Base-by-base conservation (phyloP, 371 early-diverging fungal genomes). In the Lichtheimia ornata region DNA sequence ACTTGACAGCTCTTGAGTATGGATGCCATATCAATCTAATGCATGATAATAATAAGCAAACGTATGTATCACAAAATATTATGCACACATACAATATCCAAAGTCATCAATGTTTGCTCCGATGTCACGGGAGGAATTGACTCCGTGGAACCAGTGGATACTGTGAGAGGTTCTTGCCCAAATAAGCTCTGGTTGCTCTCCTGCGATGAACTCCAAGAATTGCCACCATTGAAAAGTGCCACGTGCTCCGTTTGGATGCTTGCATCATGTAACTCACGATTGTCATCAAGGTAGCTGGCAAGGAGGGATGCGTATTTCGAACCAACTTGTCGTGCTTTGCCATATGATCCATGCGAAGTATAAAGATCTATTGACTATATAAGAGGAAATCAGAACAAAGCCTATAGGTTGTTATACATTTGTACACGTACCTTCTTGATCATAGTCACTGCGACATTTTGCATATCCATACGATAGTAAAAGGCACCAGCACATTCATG, bases 1-100 rank as follows among this genome's bases (percentile, higher is more conserved):
- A 78, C 78, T 64, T 75, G 78, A 0, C 73, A 73, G 22, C 78
- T 78, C 66, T 78, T 78, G 25, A 78, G 62, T 14, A 78, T 78
- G 2, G 78, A 78, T 6, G 75, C 78, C 65, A 78, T 67, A 53
- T 78, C 78, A n/a, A 56, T 18, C 57, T 56, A n/a, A 15, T 30
- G 18, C 2, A n/a, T 24, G 14, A 3, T 35, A 13, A 43, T 22
- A 13, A 56, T 22, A 3, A 43, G 2, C 6, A 44, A 27, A 35
- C 20, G n/a, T 25, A 20, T 12, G 13, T 4, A 20, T 15, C 18
- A 47, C 17, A 13, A 47, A 5, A 47, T 17, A 47, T 18, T 11
- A 13, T 47, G 47, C 47, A 22, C 12, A 66, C 70, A 59, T 67
- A 70, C 69, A 50, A 79, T 79, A 62, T 79, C 80, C 28, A 79